Evolutionary conservation across 2,329 filamentous ascomycete species (phyloP).

Genomic region (Colletotrichum eleusines): DNA sequence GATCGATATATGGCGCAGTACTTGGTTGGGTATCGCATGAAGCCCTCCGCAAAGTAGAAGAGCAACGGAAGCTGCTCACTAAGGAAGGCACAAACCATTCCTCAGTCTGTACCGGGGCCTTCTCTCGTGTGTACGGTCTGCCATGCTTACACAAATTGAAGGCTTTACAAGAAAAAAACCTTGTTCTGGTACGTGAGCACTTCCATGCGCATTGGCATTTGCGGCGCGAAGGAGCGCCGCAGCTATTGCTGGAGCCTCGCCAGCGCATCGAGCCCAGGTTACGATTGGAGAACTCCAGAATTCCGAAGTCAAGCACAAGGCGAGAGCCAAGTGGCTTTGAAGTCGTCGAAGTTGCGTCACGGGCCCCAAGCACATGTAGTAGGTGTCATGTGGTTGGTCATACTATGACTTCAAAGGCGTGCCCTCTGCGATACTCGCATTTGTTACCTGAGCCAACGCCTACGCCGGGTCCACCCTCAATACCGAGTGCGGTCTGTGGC

Average conservation of each 20-base stretch:
- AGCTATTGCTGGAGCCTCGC: conserved; percentile 38
- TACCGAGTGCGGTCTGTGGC: too few species aligned
- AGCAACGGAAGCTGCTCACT: conserved; percentile 37
- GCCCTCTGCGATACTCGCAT: too few species aligned
- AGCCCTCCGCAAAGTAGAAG: conserved; percentile 42
- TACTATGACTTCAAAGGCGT: too few species aligned
- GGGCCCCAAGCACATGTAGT: too few species aligned
- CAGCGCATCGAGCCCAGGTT: conserved; percentile 25
- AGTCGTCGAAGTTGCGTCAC: too few species aligned
- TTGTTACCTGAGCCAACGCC: too few species aligned
- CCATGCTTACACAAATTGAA: conserved; percentile 36
- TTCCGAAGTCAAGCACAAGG: conserved; percentile 38
- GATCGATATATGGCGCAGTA: conserved; percentile 20
- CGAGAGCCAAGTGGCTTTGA: too few species aligned
- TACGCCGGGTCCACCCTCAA: too few species aligned
- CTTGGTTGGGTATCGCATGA: conserved; percentile 41
- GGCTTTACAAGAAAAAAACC: conserved; percentile 22
- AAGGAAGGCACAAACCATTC: conserved; percentile 11
- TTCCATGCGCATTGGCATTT: conserved; percentile 43
- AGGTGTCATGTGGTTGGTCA: too few species aligned
- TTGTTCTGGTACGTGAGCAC: conserved; percentile 36
- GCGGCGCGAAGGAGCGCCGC: conserved; percentile 15
- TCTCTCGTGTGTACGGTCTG: conserved; percentile 33
- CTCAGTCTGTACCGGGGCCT: conserved; percentile 41
- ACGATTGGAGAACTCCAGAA: conserved; percentile 20